phyloP scores from a whole-genome alignment of 2,329 filamentous ascomycete genomes.

The Aurifilum marmelostoma region DNA sequence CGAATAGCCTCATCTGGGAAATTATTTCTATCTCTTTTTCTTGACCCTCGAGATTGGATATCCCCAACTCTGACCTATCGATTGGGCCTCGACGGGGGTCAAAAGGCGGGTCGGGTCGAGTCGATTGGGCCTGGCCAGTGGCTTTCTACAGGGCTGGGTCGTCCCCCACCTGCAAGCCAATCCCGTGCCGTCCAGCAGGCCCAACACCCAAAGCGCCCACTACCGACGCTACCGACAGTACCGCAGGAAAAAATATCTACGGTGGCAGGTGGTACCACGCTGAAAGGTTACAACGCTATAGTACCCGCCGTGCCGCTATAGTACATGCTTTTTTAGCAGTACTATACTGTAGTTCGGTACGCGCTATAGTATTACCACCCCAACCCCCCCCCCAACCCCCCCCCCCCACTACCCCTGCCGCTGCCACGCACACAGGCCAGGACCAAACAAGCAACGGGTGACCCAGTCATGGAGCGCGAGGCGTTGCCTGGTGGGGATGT shows the following conservation, averaged over 20 bases:
- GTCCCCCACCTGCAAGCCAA: background rate
- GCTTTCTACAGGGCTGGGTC: background rate
- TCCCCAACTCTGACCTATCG: background rate
- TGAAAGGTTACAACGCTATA: no score
- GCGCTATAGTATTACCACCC: background rate
- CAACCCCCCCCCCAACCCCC: background rate
- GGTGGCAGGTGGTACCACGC: background rate
- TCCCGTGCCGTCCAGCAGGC: background rate
- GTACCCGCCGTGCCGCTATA: background rate
- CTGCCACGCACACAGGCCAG: background rate
- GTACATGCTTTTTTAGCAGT: background rate
- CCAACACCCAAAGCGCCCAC: background rate
- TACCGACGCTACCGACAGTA: conserved; percentile 4
- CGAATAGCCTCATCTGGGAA: conserved; percentile 9
- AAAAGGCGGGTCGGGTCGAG: background rate
- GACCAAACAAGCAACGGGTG: background rate
- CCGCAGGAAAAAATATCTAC: background rate
- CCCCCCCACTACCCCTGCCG: background rate
- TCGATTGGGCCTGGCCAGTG: background rate
- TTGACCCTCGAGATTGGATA: background rate
- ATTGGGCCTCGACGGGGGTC: background rate
- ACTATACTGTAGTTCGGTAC: background rate
- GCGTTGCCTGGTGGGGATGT: conserved; percentile 13
- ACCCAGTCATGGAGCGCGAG: conserved; percentile 10
- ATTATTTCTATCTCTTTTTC: background rate